Conservation (phyloP, 2,329 filamentous ascomycete species). For the Talaromyces sp. region DNA sequence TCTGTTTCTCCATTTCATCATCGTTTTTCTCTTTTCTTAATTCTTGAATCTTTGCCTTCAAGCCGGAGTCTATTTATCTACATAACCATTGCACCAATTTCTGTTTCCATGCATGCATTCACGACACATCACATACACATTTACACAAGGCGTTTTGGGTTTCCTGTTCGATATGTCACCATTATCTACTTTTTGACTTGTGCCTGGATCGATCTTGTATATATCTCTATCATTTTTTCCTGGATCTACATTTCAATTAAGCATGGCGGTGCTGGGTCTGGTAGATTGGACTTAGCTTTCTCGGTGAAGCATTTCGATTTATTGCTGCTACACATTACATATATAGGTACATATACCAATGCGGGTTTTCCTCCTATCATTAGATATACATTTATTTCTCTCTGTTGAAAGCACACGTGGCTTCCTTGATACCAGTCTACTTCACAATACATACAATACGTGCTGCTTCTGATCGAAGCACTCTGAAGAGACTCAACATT, state of each 20-base stretch:
- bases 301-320: neutral
- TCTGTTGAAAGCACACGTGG: too few species aligned
- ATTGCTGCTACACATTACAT: neutral
- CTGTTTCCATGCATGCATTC: constrained; percentile 4
- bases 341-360: neutral
- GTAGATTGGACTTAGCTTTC: neutral
- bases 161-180: neutral
- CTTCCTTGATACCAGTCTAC: too few species aligned
- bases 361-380: neutral
- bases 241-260: neutral
- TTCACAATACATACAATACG: too few species aligned
- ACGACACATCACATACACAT: constrained; percentile 6
- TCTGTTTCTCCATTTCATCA: neutral
- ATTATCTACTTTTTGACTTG: neutral
- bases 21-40: neutral
- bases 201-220: neutral
- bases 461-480: too few species aligned
- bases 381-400: too few species aligned
- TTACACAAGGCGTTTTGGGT: neutral
- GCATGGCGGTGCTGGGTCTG: constrained; percentile 4
- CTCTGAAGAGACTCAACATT: too few species aligned
- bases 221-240: neutral
- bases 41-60: neutral
- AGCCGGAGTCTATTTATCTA: neutral
- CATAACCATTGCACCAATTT: neutral